phyloP scores from a whole-genome alignment of 169 alveolate genomes.

The Theileria sp. region DNA sequence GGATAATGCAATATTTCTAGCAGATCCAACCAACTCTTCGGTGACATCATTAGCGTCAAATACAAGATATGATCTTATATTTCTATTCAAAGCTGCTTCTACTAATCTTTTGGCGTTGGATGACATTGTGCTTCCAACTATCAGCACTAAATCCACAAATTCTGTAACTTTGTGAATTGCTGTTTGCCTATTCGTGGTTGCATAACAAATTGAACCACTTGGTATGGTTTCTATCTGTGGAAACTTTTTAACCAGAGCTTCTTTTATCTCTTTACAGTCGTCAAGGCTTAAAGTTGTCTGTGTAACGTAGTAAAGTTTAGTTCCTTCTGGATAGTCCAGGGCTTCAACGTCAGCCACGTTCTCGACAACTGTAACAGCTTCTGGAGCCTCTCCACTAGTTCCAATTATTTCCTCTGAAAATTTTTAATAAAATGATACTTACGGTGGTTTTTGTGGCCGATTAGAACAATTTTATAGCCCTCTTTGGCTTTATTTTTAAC shows the following conservation, averaged over 20 bases:
- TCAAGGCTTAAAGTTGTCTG: constrained; percentile 82
- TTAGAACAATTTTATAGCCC: constrained; percentile 77
- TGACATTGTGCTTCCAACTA: constrained; percentile 77
- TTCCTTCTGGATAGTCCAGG: constrained; percentile 50
- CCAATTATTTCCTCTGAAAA: constrained; percentile 77
- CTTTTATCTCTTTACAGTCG: constrained; percentile 74
- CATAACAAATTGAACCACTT: constrained; percentile 83
- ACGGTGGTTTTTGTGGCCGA: constrained; percentile 82
- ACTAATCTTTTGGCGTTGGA: constrained; percentile 78
- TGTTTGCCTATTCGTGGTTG: constrained; percentile 80
- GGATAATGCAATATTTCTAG: constrained; percentile 68
- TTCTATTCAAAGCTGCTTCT: constrained; percentile 69
- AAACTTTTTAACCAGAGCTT: constrained; percentile 60
- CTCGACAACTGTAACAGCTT: constrained; percentile 74
- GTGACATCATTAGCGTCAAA: constrained; percentile 67
- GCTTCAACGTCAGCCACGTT: constrained; percentile 70
- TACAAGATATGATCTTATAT: constrained; percentile 67
- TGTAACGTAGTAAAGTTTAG: constrained; percentile 76
- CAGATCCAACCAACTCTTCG: constrained; percentile 65
- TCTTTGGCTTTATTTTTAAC: constrained; percentile 79
- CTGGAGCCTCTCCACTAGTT: constrained; percentile 82
- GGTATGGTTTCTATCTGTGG: constrained; percentile 80
- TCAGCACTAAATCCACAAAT: constrained; percentile 67
- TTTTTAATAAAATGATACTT: background rate
- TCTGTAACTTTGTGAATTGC: constrained; percentile 71